Percentiles rank a stretch among this genome's conserved stretches.
phyloP scores from a whole-genome alignment of 331 rosid species.

The Arachis monticola region DNA sequence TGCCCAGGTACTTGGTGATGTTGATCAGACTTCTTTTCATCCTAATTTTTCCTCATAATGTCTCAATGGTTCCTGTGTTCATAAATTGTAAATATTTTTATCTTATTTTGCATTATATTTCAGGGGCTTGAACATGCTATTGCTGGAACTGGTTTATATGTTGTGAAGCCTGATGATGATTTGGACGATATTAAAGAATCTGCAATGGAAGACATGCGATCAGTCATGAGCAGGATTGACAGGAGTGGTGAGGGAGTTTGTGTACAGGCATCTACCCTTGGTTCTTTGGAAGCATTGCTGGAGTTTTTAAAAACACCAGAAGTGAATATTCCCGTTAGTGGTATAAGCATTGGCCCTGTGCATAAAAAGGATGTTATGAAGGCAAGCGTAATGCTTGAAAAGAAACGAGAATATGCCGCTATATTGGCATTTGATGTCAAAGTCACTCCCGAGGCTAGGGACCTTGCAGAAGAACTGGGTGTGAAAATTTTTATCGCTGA shows the following conservation, averaged over 20 bases:
- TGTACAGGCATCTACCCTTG: slow-evolving; percentile 97
- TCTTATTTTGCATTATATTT: slow-evolving; percentile 33
- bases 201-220: slow-evolving; percentile 84
- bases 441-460: slow-evolving; percentile 93
- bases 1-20: slow-evolving; percentile 73
- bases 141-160: slow-evolving; percentile 87
- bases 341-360: slow-evolving; percentile 92
- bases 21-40: slow-evolving; percentile 32
- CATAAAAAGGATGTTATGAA: slow-evolving; percentile 98
- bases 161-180: slow-evolving; percentile 87
- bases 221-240: slow-evolving; percentile 90
- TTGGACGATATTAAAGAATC: slow-evolving; percentile 72
- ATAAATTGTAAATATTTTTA: slow-evolving; percentile 23
- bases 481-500: slow-evolving; percentile 89
- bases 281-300: slow-evolving; percentile 94
- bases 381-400: slow-evolving; percentile 97
- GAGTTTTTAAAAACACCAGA: slow-evolving; percentile 93
- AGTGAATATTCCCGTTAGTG: slow-evolving; percentile 94
- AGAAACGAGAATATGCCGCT: slow-evolving; percentile 80
- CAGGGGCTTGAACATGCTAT: slow-evolving; percentile 99
- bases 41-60: slow-evolving; percentile 16
- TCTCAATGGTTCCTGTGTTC: slow-evolving; percentile 2
- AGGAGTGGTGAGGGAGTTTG: slow-evolving; percentile 98
- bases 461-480: slow-evolving; percentile 81
- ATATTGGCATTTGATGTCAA: slow-evolving; percentile 96